Base-by-base conservation (phyloP, 2,329 filamentous ascomycete species). In the Calonectria henricotiae region DNA sequence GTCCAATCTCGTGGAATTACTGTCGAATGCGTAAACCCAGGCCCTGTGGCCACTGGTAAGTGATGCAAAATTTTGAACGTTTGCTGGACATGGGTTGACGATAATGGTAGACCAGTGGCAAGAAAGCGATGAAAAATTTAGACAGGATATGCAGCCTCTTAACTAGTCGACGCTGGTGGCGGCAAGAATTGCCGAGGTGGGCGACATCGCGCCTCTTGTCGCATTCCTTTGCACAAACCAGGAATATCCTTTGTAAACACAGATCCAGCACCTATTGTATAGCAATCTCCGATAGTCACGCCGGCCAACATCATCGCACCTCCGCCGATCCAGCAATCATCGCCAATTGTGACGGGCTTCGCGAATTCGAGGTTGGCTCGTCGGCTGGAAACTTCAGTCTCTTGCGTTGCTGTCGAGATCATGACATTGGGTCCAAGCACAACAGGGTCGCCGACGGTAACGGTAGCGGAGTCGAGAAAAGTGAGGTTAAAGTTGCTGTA, bases 241-340 rank as follows among this genome's bases (percentile, higher is more conserved):
- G 82, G 82, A 13, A 84, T 69, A 71, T 76, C 80, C 77, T 73
- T 95, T 0, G 93, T 96, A 37, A 97, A 94, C 2, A 97, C 93
- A 78, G 92, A 94, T 0, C 92, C 93, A 0, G 94, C 94, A 1
- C 94, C 94, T 71, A 97, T 87, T 0, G 91, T 93, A 7, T 85
- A 87, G 0, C 94, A 94, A 62, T 88, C 86, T 0, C 95, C 94
- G 73, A 97, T 92, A 1, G 88, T 95, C 12, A 97, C 91, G 0
- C 94, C 94, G 0, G 93, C 90, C 60, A 95, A 82, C n/a, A 97
- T 89, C n/a, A 86, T 89, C 5, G 90, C 91, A 76, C 91, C 91
- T 0, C 93, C 93, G 2, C 92, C 93, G 41, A 96, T 83, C 93
- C 93, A 94, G 1, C 92, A 84, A 58, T 86, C 84, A 39, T 84